A percentile compares a stretch with the other conserved stretches of the same genome.
Conservation (phyloP, 2,329 filamentous ascomycete species). For the Clonostachys chloroleuca region DNA sequence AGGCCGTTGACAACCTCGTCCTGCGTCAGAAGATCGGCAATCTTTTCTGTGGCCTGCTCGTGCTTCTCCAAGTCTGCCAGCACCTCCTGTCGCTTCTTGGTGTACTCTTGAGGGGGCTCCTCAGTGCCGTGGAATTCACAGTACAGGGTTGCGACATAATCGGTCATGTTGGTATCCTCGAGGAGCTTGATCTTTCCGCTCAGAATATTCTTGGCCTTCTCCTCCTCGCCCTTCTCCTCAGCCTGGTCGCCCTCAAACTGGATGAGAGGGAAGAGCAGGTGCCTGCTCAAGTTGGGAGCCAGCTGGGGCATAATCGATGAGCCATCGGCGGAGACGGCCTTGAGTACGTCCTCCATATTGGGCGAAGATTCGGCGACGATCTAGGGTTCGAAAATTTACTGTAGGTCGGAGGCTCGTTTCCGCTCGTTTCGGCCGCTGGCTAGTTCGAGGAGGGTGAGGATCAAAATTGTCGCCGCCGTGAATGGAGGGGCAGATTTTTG, state of each 20-base stretch:
- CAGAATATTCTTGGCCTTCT: slow-evolving; percentile 64
- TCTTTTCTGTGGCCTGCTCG: slow-evolving; percentile 84
- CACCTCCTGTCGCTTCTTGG: slow-evolving; percentile 85
- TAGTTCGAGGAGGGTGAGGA: not conserved
- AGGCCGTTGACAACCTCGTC: slow-evolving; percentile 89
- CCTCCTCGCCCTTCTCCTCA: slow-evolving; percentile 63
- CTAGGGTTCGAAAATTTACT: not conserved
- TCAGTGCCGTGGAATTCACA: slow-evolving; percentile 80
- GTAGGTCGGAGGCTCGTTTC: not conserved
- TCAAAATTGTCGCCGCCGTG: slow-evolving; percentile 1
- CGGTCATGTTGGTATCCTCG: slow-evolving; percentile 97
- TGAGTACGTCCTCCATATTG: slow-evolving; percentile 35
- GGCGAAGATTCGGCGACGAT: slow-evolving; percentile 6
- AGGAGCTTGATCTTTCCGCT: slow-evolving; percentile 90
- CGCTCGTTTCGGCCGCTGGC: not conserved
- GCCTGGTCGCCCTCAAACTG: slow-evolving; percentile 85
- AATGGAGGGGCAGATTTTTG: slow-evolving; percentile 37
- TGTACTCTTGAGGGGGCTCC: slow-evolving; percentile 78
- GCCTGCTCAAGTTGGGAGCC: slow-evolving; percentile 88
- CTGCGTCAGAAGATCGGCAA: slow-evolving; percentile 79
- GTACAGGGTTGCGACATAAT: slow-evolving; percentile 91
- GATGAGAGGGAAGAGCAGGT: slow-evolving; percentile 93
- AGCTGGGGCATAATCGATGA: slow-evolving; percentile 84
- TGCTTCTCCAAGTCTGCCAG: slow-evolving; percentile 77
- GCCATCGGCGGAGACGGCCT: slow-evolving; percentile 57